These are phyloP conservation scores for Meira miltonrushii DNA, from an alignment of 1,284 basidiomycete species.

Conservation along the genomic window DNA sequence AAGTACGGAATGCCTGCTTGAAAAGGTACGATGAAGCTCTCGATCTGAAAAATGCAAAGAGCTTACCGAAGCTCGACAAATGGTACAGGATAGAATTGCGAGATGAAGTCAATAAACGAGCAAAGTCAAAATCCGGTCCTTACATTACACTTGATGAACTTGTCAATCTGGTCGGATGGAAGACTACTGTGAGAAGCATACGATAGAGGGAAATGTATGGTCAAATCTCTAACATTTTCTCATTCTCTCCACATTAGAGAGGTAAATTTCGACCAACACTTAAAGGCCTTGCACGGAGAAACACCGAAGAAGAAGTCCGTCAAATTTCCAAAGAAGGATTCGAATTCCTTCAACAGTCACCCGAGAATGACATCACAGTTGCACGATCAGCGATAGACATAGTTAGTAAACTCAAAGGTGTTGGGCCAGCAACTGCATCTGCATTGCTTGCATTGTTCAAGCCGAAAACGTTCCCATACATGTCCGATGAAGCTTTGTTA, in stretches of 20 bases:
- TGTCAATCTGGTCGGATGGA: constrained; percentile 2
- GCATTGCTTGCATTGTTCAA: background rate
- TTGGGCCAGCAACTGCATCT: constrained; percentile 7
- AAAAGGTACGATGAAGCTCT: background rate
- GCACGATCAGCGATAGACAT: background rate
- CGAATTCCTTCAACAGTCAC: background rate
- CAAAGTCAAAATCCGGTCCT: background rate
- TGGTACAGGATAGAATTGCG: background rate
- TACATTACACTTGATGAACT: background rate
- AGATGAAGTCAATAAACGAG: background rate
- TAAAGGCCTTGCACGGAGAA: background rate
- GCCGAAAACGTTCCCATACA: background rate
- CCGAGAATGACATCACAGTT: background rate
- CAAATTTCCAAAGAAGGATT: background rate
- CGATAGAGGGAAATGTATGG: background rate
- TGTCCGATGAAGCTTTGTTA: constrained; percentile 8
- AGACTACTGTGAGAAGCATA: background rate
- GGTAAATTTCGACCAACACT: constrained; percentile 9
- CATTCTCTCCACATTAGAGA: background rate
- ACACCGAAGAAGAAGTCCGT: background rate
- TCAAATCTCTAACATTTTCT: background rate
- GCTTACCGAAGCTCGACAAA: background rate
- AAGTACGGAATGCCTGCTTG: too few species aligned
- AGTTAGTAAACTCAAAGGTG: background rate
- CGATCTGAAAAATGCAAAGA: background rate